phyloP scores from a whole-genome alignment of 2,329 filamentous ascomycete species.

The Nemania abortiva region DNA sequence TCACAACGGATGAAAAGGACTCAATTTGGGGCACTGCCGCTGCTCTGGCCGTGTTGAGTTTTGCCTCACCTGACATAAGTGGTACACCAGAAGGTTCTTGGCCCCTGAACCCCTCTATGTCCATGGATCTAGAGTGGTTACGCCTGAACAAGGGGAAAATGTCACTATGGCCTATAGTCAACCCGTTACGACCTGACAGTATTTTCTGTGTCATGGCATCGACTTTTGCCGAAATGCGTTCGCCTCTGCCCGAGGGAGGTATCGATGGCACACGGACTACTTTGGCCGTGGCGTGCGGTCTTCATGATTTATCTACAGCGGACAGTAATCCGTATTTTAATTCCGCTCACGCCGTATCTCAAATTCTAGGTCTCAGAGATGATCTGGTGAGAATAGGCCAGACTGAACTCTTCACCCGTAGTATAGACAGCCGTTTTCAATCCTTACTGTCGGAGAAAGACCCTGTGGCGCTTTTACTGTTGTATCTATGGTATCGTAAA shows the following conservation, averaged over 20 bases:
- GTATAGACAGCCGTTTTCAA: slow-evolving; percentile 53
- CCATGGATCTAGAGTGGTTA: slow-evolving; percentile 53
- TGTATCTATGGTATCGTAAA: slow-evolving; percentile 60
- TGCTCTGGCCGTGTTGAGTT: slow-evolving; percentile 56
- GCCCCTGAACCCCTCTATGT: slow-evolving; percentile 48
- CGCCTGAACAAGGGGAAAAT: slow-evolving; percentile 53
- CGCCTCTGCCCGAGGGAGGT: slow-evolving; percentile 50
- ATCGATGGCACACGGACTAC: slow-evolving; percentile 44
- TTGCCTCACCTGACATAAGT: slow-evolving; percentile 55
- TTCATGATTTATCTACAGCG: slow-evolving; percentile 51
- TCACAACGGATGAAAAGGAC: slow-evolving; percentile 55
- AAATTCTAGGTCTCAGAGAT: slow-evolving; percentile 49
- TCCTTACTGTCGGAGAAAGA: slow-evolving; percentile 51
- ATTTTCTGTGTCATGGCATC: slow-evolving; percentile 52
- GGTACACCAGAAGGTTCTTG: slow-evolving; percentile 50
- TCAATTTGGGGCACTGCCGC: slow-evolving; percentile 62
- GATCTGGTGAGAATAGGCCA: slow-evolving; percentile 48
- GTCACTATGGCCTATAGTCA: slow-evolving; percentile 51
- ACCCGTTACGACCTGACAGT: slow-evolving; percentile 54
- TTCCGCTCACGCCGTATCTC: slow-evolving; percentile 54
- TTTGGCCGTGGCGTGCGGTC: slow-evolving; percentile 45
- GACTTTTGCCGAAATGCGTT: slow-evolving; percentile 54
- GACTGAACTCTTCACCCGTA: slow-evolving; percentile 52
- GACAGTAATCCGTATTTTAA: slow-evolving; percentile 55
- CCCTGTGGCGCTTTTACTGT: slow-evolving; percentile 54